These are phyloP conservation scores for Salvia rosmarinus DNA, from an alignment of 257 asterid species.

Conservation along the genomic window DNA sequence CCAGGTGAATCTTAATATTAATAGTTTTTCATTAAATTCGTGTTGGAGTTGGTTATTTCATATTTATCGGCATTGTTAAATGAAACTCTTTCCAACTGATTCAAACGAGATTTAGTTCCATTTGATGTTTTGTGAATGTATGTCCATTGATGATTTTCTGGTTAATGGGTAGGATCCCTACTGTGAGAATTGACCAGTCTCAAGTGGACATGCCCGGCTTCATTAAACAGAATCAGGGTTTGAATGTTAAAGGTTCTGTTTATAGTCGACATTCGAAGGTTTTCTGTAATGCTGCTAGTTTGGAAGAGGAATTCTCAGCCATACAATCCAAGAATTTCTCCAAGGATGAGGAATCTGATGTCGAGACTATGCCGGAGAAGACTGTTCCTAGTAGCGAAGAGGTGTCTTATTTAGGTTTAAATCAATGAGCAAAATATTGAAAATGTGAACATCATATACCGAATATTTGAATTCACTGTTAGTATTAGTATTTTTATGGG, in stretches of 20 bases:
- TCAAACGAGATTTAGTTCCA: background rate
- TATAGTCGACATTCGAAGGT: slow-evolving; percentile 39
- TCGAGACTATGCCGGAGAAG: slow-evolving; percentile 38
- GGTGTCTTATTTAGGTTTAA: slow-evolving; percentile 40
- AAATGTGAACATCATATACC: slow-evolving; percentile 9
- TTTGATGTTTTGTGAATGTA: background rate
- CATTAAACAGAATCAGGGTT: slow-evolving; percentile 40
- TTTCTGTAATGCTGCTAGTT: slow-evolving; percentile 52
- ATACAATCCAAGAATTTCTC: slow-evolving; percentile 41
- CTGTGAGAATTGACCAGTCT: slow-evolving; percentile 35
- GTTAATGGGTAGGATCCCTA: slow-evolving; percentile 43
- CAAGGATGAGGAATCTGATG: slow-evolving; percentile 36
- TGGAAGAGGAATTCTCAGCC: slow-evolving; percentile 59
- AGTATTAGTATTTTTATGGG: too few species aligned
- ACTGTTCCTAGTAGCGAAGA: slow-evolving; percentile 51
- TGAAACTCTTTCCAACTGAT: too few species aligned
- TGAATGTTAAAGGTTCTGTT: slow-evolving; percentile 30
- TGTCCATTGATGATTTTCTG: slow-evolving; percentile 30
- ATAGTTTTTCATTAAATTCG: background rate
- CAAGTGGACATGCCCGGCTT: slow-evolving; percentile 36
- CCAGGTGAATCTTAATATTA: background rate
- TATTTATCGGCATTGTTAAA: too few species aligned
- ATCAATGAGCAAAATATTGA: background rate
- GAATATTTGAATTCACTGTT: background rate
- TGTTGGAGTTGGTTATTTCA: too few species aligned